A percentile compares a stretch with the other conserved stretches of the same genome.
These are phyloP conservation scores for Leccinellum albellum DNA, from an alignment of 768 basidiomycete genomes.

Conservation along the genomic window DNA sequence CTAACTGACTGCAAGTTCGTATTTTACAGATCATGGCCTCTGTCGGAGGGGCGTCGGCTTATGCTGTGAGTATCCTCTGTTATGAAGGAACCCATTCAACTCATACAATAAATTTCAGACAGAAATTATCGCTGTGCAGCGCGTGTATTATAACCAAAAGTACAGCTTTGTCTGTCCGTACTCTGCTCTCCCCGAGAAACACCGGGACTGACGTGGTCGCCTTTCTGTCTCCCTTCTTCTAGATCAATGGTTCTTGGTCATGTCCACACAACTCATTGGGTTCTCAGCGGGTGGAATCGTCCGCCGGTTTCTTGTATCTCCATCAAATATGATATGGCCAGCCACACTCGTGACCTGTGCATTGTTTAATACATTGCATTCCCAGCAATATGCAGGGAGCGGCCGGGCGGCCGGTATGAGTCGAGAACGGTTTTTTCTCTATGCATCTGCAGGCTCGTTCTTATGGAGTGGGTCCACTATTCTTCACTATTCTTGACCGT, in stretches of 20 bases:
- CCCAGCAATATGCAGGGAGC: constrained; percentile 59
- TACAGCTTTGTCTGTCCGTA: constrained; percentile 57
- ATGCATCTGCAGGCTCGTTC: constrained; percentile 52
- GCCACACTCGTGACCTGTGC: constrained; percentile 71
- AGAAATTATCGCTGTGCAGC: constrained; percentile 70
- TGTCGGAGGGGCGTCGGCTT: constrained; percentile 61
- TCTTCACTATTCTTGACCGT: background rate
- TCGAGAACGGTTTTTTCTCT: constrained; percentile 75
- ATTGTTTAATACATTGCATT: constrained; percentile 74
- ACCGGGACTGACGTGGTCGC: constrained; percentile 1
- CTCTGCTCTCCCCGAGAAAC: background rate
- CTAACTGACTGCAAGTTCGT: constrained; percentile 12
- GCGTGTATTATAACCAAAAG: constrained; percentile 64
- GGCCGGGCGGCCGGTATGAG: constrained; percentile 60
- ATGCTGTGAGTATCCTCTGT: constrained; percentile 40
- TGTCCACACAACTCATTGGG: constrained; percentile 74
- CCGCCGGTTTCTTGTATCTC: constrained; percentile 70
- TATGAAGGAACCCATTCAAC: constrained; percentile 1
- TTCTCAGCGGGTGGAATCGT: constrained; percentile 78
- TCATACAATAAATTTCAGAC: constrained; percentile 32
- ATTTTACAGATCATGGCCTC: constrained; percentile 47
- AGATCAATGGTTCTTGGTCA: constrained; percentile 80
- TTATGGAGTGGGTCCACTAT: constrained; percentile 50
- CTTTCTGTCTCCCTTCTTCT: background rate
- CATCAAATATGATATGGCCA: constrained; percentile 66